Conservation (phyloP, 2,329 filamentous ascomycete species). For the Nigrograna mackinnonii region DNA sequence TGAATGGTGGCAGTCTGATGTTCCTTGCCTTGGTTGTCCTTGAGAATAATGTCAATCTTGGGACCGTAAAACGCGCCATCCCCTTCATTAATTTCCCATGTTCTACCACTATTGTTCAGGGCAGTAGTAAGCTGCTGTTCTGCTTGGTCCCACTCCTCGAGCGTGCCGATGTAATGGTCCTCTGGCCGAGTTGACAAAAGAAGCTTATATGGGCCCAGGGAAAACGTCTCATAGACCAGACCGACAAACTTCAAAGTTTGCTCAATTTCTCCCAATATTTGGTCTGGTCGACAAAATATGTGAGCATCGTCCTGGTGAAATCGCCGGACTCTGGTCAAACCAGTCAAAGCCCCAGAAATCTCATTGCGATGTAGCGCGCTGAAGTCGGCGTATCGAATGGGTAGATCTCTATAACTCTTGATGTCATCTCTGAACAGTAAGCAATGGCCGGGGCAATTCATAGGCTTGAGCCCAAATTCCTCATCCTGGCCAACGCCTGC, state of each 20-base stretch:
- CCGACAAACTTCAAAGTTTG: slow-evolving; percentile 75
- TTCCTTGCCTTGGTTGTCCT: slow-evolving; percentile 76
- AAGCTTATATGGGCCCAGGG: slow-evolving; percentile 73
- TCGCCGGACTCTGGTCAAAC: slow-evolving; percentile 79
- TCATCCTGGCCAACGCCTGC: slow-evolving; percentile 62
- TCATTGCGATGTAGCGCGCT: slow-evolving; percentile 87
- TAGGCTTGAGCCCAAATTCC: slow-evolving; percentile 84
- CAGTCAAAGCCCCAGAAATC: slow-evolving; percentile 77
- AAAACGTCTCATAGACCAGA: slow-evolving; percentile 71
- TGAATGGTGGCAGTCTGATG: slow-evolving; percentile 90
- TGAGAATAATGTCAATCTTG: slow-evolving; percentile 85
- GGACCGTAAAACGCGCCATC: slow-evolving; percentile 91
- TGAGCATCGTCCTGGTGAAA: slow-evolving; percentile 93
- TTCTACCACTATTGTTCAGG: slow-evolving; percentile 64
- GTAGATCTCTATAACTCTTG: slow-evolving; percentile 78
- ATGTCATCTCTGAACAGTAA: slow-evolving; percentile 76
- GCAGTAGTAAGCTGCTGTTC: slow-evolving; percentile 69
- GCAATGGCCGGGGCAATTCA: slow-evolving; percentile 92
- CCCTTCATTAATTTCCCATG: slow-evolving; percentile 76
- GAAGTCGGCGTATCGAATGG: slow-evolving; percentile 85
- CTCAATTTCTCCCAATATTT: slow-evolving; percentile 75
- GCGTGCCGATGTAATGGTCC: slow-evolving; percentile 75
- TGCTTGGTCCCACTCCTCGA: slow-evolving; percentile 70
- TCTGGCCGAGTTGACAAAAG: slow-evolving; percentile 78
- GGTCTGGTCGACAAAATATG: slow-evolving; percentile 81